A percentile compares a stretch with the other conserved stretches of the same genome.
Evolutionary conservation across 2,329 filamentous ascomycete species (phyloP).

Genomic region (Penicillium sp.): DNA sequence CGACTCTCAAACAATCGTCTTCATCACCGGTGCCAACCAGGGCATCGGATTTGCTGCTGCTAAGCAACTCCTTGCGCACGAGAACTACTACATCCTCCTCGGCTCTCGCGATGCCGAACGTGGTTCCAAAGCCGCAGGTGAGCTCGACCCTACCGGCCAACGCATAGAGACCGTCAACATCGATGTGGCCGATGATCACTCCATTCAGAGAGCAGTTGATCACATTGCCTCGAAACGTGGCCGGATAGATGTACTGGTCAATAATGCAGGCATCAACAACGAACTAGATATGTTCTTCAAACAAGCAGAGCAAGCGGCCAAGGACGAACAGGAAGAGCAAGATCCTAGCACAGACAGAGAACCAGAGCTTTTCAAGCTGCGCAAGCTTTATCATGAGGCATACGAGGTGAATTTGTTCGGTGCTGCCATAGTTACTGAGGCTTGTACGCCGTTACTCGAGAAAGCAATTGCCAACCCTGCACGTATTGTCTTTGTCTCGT

Average conservation of each 20-base stretch:
- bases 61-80: conserved; percentile 11
- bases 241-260: conserved; percentile 33
- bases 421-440: conserved; percentile 31
- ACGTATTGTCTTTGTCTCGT: conserved; percentile 33
- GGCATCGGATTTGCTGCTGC: conserved; percentile 17
- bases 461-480: conserved; percentile 23
- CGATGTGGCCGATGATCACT: conserved; percentile 56
- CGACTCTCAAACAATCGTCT: conserved; percentile 7
- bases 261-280: conserved; percentile 29
- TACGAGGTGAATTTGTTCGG: conserved; percentile 36
- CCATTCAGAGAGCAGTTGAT: conserved; percentile 59
- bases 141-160: conserved; percentile 13
- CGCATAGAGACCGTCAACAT: conserved; percentile 34
- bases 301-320: neutral
- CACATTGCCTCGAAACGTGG: conserved; percentile 60
- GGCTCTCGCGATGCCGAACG: conserved; percentile 17
- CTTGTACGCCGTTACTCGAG: conserved; percentile 30
- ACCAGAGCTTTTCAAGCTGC: conserved; percentile 8
- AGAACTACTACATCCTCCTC: conserved; percentile 15
- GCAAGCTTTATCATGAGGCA: conserved; percentile 18
- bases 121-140: conserved; percentile 23
- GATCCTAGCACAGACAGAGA: conserved; percentile 1
- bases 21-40: conserved; percentile 21
- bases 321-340: conserved; percentile 1
- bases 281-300: conserved; percentile 10